Conservation (phyloP, 106 monocot species). For the Acanthochlamys bracteata region DNA sequence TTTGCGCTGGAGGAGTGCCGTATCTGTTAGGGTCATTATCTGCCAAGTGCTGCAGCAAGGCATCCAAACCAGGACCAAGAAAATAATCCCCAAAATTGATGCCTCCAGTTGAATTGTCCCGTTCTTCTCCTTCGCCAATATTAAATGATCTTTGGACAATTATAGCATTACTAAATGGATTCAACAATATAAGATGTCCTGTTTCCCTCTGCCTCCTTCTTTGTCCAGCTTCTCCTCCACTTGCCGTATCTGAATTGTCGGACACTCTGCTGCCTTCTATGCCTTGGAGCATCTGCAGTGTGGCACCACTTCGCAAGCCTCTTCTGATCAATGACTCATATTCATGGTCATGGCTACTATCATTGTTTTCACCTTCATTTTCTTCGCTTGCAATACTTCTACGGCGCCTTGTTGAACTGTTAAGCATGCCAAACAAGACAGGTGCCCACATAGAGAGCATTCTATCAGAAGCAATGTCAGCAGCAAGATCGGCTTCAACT, state of each 20-base stretch:
- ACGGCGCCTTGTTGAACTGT: neutral
- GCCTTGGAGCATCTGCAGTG: constrained; percentile 34
- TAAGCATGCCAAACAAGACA: constrained; percentile 19
- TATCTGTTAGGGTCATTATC: constrained; percentile 63
- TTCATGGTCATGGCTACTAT: constrained; percentile 24
- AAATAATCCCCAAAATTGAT: constrained; percentile 51
- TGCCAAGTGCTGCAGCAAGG: constrained; percentile 60
- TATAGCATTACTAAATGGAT: constrained; percentile 41
- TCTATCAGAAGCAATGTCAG: constrained; percentile 1
- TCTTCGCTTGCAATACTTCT: neutral
- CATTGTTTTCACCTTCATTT: constrained; percentile 16
- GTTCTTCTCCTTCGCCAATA: constrained; percentile 4
- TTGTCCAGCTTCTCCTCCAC: constrained; percentile 4
- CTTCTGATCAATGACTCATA: constrained; percentile 20
- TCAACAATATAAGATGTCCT: constrained; percentile 32
- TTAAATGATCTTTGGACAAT: constrained; percentile 25
- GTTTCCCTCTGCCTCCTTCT: constrained; percentile 16
- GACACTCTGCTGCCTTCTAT: constrained; percentile 20
- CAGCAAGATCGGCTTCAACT: neutral
- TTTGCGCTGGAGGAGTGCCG: constrained; percentile 69
- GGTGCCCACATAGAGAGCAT: constrained; percentile 18
- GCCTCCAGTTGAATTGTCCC: constrained; percentile 4
- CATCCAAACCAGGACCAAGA: constrained; percentile 44
- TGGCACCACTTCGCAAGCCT: constrained; percentile 24
- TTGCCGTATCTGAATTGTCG: neutral